Evolutionary conservation across 495 filamentous ascomycete species (phyloP).

Genomic region (Paragyromitra xinjiangensis): DNA sequence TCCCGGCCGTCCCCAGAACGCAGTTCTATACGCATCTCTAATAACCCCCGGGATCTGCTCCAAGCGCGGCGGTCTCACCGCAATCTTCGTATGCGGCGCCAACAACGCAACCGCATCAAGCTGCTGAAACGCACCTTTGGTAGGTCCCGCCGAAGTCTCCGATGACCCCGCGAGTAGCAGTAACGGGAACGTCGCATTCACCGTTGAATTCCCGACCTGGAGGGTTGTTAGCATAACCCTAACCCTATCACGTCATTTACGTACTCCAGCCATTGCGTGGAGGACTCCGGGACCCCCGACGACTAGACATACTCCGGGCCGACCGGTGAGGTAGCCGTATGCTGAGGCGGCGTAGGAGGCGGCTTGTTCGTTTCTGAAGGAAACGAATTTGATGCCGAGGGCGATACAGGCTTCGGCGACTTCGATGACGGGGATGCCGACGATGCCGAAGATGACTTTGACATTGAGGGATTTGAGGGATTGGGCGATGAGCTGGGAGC

Average conservation of each 20-base stretch:
- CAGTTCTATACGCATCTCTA: slow-evolving; percentile 65
- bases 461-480: slow-evolving; percentile 67
- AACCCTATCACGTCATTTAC: slow-evolving; percentile 2
- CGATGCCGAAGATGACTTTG: slow-evolving; percentile 70
- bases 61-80: slow-evolving; percentile 64
- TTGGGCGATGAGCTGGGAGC: slow-evolving; percentile 69
- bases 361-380: slow-evolving; percentile 73
- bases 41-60: slow-evolving; percentile 65
- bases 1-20: slow-evolving; percentile 69
- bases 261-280: slow-evolving; percentile 69
- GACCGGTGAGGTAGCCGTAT: slow-evolving; percentile 72
- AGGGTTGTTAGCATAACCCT: slow-evolving; percentile 16
- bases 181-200: slow-evolving; percentile 67
- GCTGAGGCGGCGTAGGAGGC: slow-evolving; percentile 71
- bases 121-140: slow-evolving; percentile 71
- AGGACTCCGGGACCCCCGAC: slow-evolving; percentile 73
- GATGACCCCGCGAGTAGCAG: slow-evolving; percentile 68
- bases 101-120: slow-evolving; percentile 69
- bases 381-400: slow-evolving; percentile 71
- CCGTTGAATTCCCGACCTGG: slow-evolving; percentile 66
- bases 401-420: slow-evolving; percentile 72
- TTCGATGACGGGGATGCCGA: slow-evolving; percentile 72
- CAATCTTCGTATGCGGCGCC: slow-evolving; percentile 68
- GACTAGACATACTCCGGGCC: slow-evolving; percentile 69
- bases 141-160: slow-evolving; percentile 64